phyloP scores from a whole-genome alignment of 2,329 filamentous ascomycete species.

The Beauveria australis region DNA sequence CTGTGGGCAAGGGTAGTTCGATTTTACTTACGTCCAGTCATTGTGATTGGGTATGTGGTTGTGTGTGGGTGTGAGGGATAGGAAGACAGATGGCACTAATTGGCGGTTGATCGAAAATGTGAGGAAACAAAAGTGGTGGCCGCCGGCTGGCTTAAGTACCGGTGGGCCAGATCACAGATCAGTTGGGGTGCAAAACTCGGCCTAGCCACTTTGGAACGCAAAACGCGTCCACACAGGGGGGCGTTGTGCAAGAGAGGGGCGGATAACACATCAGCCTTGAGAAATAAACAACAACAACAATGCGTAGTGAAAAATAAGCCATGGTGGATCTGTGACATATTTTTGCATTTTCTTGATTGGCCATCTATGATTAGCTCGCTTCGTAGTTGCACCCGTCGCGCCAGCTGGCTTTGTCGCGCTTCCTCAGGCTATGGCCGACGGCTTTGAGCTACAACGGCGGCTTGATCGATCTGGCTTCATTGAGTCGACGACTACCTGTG shows the following conservation, averaged over 20 bases:
- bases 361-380: not conserved
- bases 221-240: conserved; percentile 2
- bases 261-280: not conserved
- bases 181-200: conserved; percentile 17
- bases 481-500: not conserved
- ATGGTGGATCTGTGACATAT: conserved; percentile 4
- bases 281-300: conserved; percentile 11
- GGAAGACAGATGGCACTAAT: conserved; percentile 10
- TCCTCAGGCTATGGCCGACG: not conserved
- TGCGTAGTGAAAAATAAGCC: not conserved
- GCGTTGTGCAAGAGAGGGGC: not conserved
- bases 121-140: conserved; percentile 20
- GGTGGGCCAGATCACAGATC: conserved; percentile 30
- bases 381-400: not conserved
- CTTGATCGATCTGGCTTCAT: not conserved
- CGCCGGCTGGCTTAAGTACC: conserved; percentile 30
- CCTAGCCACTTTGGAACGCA: not conserved
- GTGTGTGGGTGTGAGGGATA: conserved; percentile 9
- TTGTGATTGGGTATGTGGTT: conserved; percentile 16
- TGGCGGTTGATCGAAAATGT: conserved; percentile 11
- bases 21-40: conserved; percentile 23
- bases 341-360: conserved; percentile 11
- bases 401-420: not conserved
- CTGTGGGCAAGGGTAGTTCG: not conserved
- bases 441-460: not conserved